Base-by-base conservation (phyloP, 495 filamentous ascomycete genomes). In the Ramalina intermedia region DNA sequence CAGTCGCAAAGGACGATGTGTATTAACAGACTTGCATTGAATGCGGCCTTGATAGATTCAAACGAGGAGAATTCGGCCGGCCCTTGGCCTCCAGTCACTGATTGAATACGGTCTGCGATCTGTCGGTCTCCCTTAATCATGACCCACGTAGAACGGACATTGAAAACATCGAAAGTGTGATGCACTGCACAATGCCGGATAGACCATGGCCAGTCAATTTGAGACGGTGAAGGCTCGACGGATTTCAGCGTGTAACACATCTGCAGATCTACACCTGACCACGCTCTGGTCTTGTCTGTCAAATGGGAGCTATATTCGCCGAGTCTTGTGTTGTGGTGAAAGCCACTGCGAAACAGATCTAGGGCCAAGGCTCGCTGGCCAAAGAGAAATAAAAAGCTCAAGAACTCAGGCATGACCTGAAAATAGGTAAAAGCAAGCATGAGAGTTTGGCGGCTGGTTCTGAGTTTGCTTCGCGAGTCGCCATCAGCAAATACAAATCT, bases 231-330 rank as follows among this genome's bases (percentile, higher is more conserved):
- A 39, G 29, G 48, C 48, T 72, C 69, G 1, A 71, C 67, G 2
- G 66, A 67, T 41, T 67, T 64, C 14, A 73, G 52, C 48, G 60
- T 71, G 52, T 70, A 73, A 38, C 65, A 66, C n/a, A 70, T 49
- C 27, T 64, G 64, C 13, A 71, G 36, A 13, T 62, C 56, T 14
- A 53, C 53, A 17, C 70, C 70, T 6, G 65, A 68, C 46, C 69
- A 59, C n/a, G 55, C 64, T 6, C 63, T 29, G 14, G 51, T 69
- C 54, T 70, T 69, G 3, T 69, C 39, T 6, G 64, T 53, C 13
- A 68, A 63, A 62, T 64, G 69, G 1, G 63, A 23, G 24, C 24
- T 7, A 27, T 16, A 8, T 7, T 17, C 26, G 13, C 35, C 6
- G 12, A 41, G 35, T 41, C 35, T 41, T 17, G 43, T 52, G 36